phyloP scores from a whole-genome alignment of 352 stramenopile species.

The Phytophthora sp. region DNA sequence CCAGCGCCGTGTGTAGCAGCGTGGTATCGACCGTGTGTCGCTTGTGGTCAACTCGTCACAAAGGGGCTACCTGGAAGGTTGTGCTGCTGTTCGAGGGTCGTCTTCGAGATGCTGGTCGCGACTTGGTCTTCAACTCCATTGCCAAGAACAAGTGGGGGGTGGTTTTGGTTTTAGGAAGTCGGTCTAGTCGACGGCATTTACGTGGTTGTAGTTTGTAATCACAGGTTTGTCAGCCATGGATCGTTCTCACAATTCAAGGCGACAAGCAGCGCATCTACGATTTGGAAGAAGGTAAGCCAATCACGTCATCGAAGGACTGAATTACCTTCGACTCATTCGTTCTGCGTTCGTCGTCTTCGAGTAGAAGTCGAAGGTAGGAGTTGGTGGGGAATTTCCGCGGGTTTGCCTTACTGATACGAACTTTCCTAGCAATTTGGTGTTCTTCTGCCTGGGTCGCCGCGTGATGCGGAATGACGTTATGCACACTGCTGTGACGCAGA shows the following conservation, averaged over 20 bases:
- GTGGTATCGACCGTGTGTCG: too few species aligned
- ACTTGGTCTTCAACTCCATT: constrained; percentile 16
- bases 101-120: constrained; percentile 5
- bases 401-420: constrained; percentile 8
- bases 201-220: constrained; percentile 8
- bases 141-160: constrained; percentile 5
- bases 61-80: constrained; percentile 1
- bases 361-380: constrained; percentile 4
- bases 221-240: constrained; percentile 5
- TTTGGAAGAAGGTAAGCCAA: constrained; percentile 1
- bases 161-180: constrained; percentile 8
- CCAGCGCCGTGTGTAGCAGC: too few species aligned
- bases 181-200: neutral
- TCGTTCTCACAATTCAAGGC: constrained; percentile 6
- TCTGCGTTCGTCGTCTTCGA: constrained; percentile 9
- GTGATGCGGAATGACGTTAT: too few species aligned
- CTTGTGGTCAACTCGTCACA: too few species aligned
- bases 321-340: neutral
- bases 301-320: neutral
- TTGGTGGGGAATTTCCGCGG: constrained; percentile 13
- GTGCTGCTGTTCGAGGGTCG: neutral
- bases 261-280: constrained; percentile 11
- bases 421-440: constrained; percentile 21
- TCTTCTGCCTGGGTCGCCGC: too few species aligned
- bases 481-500: too few species aligned